Conservation (phyloP, 176 grass and related monocot species). For the Alloteropsis semialata region DNA sequence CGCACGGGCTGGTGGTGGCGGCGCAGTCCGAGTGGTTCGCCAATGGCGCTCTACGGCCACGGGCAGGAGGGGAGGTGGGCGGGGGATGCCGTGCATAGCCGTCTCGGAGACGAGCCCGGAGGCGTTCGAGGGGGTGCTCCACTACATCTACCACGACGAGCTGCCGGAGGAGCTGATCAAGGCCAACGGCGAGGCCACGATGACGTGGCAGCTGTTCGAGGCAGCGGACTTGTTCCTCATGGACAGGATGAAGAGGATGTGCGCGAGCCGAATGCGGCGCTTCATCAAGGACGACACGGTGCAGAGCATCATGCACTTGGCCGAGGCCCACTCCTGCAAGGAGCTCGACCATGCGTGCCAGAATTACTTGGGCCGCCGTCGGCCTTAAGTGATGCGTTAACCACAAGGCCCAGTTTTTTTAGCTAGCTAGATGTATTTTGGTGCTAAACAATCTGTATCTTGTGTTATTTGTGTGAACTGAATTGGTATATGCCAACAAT, state of each 20-base stretch:
- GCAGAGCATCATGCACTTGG: conserved; percentile 9
- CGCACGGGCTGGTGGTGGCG: conserved; percentile 34
- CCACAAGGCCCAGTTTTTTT: background rate
- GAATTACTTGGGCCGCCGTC: background rate
- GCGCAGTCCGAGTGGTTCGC: conserved; percentile 39
- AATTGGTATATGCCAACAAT: background rate
- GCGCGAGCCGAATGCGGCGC: conserved; percentile 4
- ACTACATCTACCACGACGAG: conserved; percentile 46
- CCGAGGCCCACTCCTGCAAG: conserved; percentile 18
- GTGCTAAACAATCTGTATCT: no score
- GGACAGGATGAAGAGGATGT: conserved; percentile 41
- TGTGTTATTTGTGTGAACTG: background rate
- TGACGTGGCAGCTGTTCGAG: conserved; percentile 28
- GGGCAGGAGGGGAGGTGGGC: background rate
- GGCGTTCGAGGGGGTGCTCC: conserved; percentile 37
- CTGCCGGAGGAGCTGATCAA: background rate
- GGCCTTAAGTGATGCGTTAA: background rate
- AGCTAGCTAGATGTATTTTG: background rate
- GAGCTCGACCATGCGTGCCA: conserved; percentile 22
- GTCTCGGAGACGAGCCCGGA: conserved; percentile 11
- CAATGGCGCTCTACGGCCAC: conserved; percentile 31
- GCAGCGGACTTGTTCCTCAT: conserved; percentile 44
- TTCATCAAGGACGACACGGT: conserved; percentile 24
- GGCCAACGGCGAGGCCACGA: background rate
- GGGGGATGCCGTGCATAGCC: background rate